A percentile compares a stretch with the other conserved stretches of the same genome.
Evolutionary conservation across 345 rosid genomes (phyloP).

Genomic region (Crucihimalaya himalaica): DNA sequence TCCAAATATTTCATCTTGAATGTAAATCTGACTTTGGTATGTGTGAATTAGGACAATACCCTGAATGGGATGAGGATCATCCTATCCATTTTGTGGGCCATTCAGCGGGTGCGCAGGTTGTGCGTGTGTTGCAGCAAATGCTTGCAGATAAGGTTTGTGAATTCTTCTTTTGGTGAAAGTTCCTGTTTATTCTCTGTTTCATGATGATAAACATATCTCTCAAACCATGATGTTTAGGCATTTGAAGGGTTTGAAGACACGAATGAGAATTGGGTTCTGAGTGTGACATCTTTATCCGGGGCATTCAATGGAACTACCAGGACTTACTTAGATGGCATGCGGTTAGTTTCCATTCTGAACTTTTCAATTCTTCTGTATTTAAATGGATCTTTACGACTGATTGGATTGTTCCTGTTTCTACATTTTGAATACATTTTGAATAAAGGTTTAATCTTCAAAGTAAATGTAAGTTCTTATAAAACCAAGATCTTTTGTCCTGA

Average conservation of each 20-base stretch:
- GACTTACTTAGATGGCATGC: constrained; percentile 93
- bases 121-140: constrained; percentile 98
- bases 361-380: neutral
- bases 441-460: constrained; percentile 1
- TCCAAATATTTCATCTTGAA: neutral
- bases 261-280: constrained; percentile 86
- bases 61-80: constrained; percentile 96
- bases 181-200: constrained; percentile 5
- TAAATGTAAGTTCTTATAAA: neutral
- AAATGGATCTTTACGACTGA: neutral
- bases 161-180: neutral
- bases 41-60: constrained; percentile 69
- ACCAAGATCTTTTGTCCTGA: neutral
- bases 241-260: constrained; percentile 81
- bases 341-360: constrained; percentile 54
- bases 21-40: constrained; percentile 14
- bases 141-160: constrained; percentile 79
- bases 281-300: constrained; percentile 90
- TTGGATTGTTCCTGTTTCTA: neutral
- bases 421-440: constrained; percentile 4
- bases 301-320: constrained; percentile 98
- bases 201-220: constrained; percentile 11
- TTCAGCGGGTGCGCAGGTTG: constrained; percentile 97
- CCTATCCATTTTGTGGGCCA: constrained; percentile 98
- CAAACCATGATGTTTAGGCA: constrained; percentile 48